Conservation (phyloP, 805 yeast genomes). For the Candida xyloterini region DNA sequence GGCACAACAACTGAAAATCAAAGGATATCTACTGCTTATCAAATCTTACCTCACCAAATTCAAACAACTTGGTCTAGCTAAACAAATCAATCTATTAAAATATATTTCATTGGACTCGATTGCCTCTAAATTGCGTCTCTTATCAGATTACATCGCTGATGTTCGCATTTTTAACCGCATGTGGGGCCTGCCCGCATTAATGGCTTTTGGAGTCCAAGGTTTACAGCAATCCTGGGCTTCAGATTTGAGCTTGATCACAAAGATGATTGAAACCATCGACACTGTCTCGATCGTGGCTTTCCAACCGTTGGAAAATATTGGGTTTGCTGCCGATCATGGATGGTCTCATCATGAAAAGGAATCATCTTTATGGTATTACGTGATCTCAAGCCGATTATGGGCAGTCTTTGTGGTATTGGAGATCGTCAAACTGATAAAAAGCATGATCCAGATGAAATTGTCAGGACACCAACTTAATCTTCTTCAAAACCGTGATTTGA, state of each 20-base stretch:
- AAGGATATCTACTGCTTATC: not conserved
- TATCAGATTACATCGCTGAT: conserved; percentile 35
- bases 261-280: conserved; percentile 26
- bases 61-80: not conserved
- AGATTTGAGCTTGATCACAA: conserved; percentile 15
- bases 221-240: conserved; percentile 10
- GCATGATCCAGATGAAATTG: conserved; percentile 5
- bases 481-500: conserved; percentile 12
- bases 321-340: conserved; percentile 32
- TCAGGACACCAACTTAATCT: conserved; percentile 6
- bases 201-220: conserved; percentile 24
- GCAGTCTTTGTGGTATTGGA: conserved; percentile 35
- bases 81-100: not conserved
- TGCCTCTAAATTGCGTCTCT: conserved; percentile 20
- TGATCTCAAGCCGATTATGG: conserved; percentile 34
- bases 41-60: not conserved
- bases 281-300: conserved; percentile 27
- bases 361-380: conserved; percentile 29
- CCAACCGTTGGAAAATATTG: conserved; percentile 37
- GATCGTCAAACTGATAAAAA: conserved; percentile 22
- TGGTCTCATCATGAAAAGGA: conserved; percentile 25
- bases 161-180: conserved; percentile 36
- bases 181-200: conserved; percentile 33
- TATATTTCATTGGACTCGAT: not conserved
- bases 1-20: conserved; percentile 4